phyloP scores from a whole-genome alignment of 371 early-diverging fungal genomes.

The Mucor circinelloides region DNA sequence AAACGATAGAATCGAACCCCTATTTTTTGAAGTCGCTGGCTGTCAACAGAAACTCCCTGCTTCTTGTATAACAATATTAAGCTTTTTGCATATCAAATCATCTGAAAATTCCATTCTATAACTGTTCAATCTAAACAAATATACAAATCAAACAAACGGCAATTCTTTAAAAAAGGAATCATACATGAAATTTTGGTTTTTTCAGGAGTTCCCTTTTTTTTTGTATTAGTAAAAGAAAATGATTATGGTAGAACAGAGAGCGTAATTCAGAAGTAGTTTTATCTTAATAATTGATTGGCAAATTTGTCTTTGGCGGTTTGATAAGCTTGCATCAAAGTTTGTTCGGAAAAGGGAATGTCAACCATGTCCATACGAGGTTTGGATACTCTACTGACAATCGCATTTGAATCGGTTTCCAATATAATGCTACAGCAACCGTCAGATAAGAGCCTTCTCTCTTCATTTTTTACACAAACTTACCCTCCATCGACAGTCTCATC shows the following conservation, averaged over 20 bases:
- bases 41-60: slow-evolving; percentile 19
- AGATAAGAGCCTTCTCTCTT: not conserved
- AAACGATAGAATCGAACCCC: not conserved
- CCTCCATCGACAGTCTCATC: slow-evolving; percentile 98
- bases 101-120: not conserved
- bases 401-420: slow-evolving; percentile 88
- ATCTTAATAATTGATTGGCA: slow-evolving; percentile 76
- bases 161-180: slow-evolving; percentile 3
- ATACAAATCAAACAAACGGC: not conserved
- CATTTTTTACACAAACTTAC: slow-evolving; percentile 39
- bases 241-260: not conserved
- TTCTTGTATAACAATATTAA: not conserved
- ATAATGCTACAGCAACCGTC: slow-evolving; percentile 58
- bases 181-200: not conserved
- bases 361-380: slow-evolving; percentile 80
- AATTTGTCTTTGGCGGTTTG: slow-evolving; percentile 90
- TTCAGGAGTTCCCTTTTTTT: not conserved
- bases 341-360: slow-evolving; percentile 89
- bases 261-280: slow-evolving; percentile 10
- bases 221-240: not conserved
- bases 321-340: slow-evolving; percentile 88
- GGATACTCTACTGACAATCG: slow-evolving; percentile 90
- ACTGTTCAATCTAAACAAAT: not conserved
- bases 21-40: not conserved
- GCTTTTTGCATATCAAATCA: not conserved